Base-by-base conservation (phyloP, 1,139 yeast species). In the Zygosaccharomyces sapae region DNA sequence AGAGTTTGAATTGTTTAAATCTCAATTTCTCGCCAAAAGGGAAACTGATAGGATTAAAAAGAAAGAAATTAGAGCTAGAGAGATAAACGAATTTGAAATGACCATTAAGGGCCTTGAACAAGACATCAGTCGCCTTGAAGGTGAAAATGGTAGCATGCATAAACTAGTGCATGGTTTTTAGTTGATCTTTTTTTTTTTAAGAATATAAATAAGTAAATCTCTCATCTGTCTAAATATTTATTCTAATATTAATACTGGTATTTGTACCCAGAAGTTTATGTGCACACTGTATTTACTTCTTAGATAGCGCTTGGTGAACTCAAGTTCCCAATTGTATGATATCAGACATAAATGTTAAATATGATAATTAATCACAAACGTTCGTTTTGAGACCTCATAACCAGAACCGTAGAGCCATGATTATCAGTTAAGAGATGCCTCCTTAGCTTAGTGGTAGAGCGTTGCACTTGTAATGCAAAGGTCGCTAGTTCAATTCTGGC, bases 391-490 rank as follows among this genome's bases (percentile, higher is more conserved):
- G 16, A 16, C 16, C 2, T 16, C 16, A 16, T 16, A 16, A 2
- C 16, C 16, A 16, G 16, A 2, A 16, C 16, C 16, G 2, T 16
- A 16, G 16, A 16, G 16, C 16, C 16, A 16, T 16, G 16, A 16
- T 2, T 16, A 16, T 7, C 25, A 5, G 25, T 3, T 4, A 12
- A 12, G 8, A 20, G 37, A 18, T 46, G 63, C 64, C 64, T 53
- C 62, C 58, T 83, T 83, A 83, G 90, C 89, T 83, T 82, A 83
- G 90, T 83, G 90, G 90, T 83, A 83, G 87, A 83, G 90, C 90
- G 89, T 82, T 83, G 88, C 89, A 83, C 89, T 83, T 83, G 89
- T 83, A 83, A 83, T 83, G 90, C 89, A 83, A 82, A 83, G 90
- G 86, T 83, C 90, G 85, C 86, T 81, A 84, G 89, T 83, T 83